Percentiles rank a stretch among this genome's conserved stretches.
These are phyloP conservation scores for Coprinopsis strossmayeri DNA, from an alignment of 768 basidiomycete genomes.

Conservation along the genomic window DNA sequence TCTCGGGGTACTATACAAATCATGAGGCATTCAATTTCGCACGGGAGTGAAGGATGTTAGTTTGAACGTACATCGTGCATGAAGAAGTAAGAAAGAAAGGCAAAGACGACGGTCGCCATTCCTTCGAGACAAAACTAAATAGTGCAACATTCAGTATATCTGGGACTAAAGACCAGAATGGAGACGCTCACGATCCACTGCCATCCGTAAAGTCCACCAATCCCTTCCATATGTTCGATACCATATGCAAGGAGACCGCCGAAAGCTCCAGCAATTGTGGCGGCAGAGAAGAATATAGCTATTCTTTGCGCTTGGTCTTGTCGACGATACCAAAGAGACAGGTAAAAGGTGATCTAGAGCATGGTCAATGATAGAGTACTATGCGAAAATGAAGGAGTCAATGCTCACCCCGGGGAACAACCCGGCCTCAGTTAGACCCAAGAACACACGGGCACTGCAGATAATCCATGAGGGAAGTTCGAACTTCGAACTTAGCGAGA, in stretches of 20 bases:
- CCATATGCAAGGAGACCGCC: slow-evolving; percentile 47
- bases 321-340: slow-evolving; percentile 55
- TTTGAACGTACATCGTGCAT: slow-evolving; percentile 33
- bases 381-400: background rate
- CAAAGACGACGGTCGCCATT: slow-evolving; percentile 34
- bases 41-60: no score
- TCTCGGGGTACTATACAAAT: slow-evolving; percentile 55
- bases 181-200: slow-evolving; percentile 36
- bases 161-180: background rate
- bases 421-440: slow-evolving; percentile 31
- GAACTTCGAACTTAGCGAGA: no score
- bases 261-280: slow-evolving; percentile 45
- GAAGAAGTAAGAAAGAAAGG: slow-evolving; percentile 38
- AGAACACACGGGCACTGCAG: slow-evolving; percentile 28
- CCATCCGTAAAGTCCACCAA: slow-evolving; percentile 33
- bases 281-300: slow-evolving; percentile 58
- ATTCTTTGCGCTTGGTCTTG: slow-evolving; percentile 49
- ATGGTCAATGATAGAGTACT: background rate
- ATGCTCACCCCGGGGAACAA: slow-evolving; percentile 27
- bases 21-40: no score
- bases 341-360: slow-evolving; percentile 30
- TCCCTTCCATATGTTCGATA: slow-evolving; percentile 37
- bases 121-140: slow-evolving; percentile 39
- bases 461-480: no score
- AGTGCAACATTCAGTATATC: background rate